A percentile compares a stretch with the other conserved stretches of the same genome.
Evolutionary conservation across 306 rosid species (phyloP).

Genomic region (Herpetospermum pedunculosum): DNA sequence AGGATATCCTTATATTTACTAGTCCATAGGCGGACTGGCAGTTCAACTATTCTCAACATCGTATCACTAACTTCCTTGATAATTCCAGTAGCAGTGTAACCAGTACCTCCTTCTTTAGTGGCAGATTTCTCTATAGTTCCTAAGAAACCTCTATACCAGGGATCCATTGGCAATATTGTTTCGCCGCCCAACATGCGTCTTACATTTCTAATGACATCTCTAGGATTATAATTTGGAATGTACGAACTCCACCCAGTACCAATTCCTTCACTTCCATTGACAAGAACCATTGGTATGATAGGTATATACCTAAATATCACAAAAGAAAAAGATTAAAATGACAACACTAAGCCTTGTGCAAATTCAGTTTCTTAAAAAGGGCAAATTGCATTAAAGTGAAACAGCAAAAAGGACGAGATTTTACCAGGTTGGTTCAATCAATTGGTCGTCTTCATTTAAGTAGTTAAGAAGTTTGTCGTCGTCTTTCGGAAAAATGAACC

Average conservation of each 20-base stretch:
- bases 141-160: constrained; percentile 82
- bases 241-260: constrained; percentile 92
- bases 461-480: constrained; percentile 85
- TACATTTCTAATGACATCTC: constrained; percentile 70
- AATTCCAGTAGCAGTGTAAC: constrained; percentile 47
- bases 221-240: constrained; percentile 85
- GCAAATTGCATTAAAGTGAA: neutral
- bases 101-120: constrained; percentile 43
- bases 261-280: constrained; percentile 92
- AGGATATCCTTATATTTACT: constrained; percentile 82
- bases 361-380: neutral
- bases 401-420: neutral
- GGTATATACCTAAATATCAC: constrained; percentile 59
- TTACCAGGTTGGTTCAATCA: constrained; percentile 85
- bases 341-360: neutral
- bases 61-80: constrained; percentile 51
- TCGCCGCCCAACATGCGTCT: constrained; percentile 56
- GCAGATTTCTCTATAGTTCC: constrained; percentile 56
- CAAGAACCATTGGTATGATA: constrained; percentile 76
- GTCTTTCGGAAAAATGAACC: constrained; percentile 64
- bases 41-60: constrained; percentile 52
- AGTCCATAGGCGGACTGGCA: constrained; percentile 87
- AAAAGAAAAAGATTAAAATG: neutral
- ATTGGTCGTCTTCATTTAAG: constrained; percentile 78
- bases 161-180: constrained; percentile 70